A percentile compares a stretch with the other conserved stretches of the same genome.
Evolutionary conservation across 108 stramenopile genomes (phyloP).

Genomic region (Mayamaea pseudoterrestris): DNA sequence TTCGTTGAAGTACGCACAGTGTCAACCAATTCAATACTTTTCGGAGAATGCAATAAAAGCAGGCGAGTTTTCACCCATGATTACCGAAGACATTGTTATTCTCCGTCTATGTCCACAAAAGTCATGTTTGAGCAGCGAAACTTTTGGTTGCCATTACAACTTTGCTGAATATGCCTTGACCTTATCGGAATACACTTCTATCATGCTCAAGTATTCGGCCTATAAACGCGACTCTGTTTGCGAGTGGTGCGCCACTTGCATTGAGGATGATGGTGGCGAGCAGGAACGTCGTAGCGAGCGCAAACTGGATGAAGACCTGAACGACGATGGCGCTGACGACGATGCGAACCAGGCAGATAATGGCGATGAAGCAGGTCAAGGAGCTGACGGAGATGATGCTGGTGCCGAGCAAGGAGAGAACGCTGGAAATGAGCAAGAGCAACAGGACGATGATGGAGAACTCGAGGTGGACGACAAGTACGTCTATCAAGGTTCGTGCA

Average conservation of each 20-base stretch:
- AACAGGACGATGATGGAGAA: not conserved
- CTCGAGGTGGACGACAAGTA: not conserved
- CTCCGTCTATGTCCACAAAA: conserved; percentile 37
- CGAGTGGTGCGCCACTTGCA: conserved; percentile 27
- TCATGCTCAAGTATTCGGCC: conserved; percentile 32
- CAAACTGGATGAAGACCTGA: conserved; percentile 8
- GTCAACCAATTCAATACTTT: conserved; percentile 52
- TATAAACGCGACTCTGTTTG: conserved; percentile 37
- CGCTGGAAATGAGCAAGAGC: not conserved
- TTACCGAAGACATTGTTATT: conserved; percentile 47
- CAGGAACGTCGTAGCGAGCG: conserved; percentile 9
- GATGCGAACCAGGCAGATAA: conserved; percentile 7
- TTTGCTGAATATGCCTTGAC: conserved; percentile 45
- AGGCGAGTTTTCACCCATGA: conserved; percentile 47
- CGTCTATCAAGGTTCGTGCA: no score
- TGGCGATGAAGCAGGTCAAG: conserved; percentile 1
- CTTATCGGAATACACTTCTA: conserved; percentile 32
- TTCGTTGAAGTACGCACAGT: conserved; percentile 41
- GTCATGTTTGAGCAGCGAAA: conserved; percentile 19
- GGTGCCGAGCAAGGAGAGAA: conserved; percentile 4
- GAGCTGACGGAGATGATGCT: conserved; percentile 5
- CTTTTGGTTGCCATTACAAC: conserved; percentile 36
- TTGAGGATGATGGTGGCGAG: conserved; percentile 1
- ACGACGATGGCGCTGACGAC: conserved; percentile 3
- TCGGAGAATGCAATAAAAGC: conserved; percentile 33